phyloP scores from a whole-genome alignment of 495 filamentous ascomycete genomes.

The Penicillium lagena region DNA sequence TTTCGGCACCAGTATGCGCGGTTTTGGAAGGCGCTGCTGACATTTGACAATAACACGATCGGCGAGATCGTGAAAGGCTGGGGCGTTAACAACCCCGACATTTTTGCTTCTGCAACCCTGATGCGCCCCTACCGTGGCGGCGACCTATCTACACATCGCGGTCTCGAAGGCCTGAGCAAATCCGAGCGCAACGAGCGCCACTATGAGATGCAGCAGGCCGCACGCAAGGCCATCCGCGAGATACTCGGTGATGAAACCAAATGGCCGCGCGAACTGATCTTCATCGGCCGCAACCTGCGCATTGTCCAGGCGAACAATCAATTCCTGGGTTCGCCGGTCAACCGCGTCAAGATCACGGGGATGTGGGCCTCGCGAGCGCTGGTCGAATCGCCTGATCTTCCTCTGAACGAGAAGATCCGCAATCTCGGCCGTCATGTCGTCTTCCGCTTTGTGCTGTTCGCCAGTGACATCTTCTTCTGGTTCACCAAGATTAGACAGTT shows the following conservation, averaged over 20 bases:
- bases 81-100: constrained; percentile 82
- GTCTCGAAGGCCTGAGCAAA: constrained; percentile 56
- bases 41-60: constrained; percentile 84
- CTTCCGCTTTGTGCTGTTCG: constrained; percentile 71
- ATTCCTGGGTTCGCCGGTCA: constrained; percentile 87
- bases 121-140: constrained; percentile 88
- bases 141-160: constrained; percentile 54
- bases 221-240: constrained; percentile 76
- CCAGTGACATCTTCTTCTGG: constrained; percentile 78
- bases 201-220: constrained; percentile 80
- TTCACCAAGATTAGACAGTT: constrained; percentile 69
- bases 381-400: constrained; percentile 59
- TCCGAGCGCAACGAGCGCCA: constrained; percentile 47
- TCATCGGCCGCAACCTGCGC: constrained; percentile 90
- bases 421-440: constrained; percentile 65
- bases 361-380: constrained; percentile 78
- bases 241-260: constrained; percentile 84
- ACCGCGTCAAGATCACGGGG: constrained; percentile 90
- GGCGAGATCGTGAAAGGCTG: constrained; percentile 62
- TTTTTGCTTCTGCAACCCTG: constrained; percentile 86
- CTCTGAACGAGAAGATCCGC: constrained; percentile 45
- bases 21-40: constrained; percentile 91
- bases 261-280: constrained; percentile 90
- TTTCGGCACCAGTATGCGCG: constrained; percentile 85
- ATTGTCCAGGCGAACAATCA: constrained; percentile 84